These are phyloP conservation scores for Mycena alexandri DNA, from an alignment of 768 basidiomycete genomes.

Conservation along the genomic window DNA sequence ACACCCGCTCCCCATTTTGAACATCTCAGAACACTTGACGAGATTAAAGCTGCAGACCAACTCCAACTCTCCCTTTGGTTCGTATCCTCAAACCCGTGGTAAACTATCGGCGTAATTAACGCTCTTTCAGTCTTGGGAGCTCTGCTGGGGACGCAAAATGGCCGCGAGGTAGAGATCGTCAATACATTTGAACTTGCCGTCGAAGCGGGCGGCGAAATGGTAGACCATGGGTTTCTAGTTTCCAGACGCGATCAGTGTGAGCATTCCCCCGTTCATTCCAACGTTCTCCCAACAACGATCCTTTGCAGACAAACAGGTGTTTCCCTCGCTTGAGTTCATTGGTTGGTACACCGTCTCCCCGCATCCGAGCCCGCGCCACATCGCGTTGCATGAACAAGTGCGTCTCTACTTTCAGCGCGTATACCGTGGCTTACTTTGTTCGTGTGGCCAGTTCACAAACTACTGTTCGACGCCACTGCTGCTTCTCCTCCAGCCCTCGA, in stretches of 20 bases:
- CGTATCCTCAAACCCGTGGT: slow-evolving; percentile 32
- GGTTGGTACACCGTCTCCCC: slow-evolving; percentile 96
- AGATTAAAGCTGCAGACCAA: slow-evolving; percentile 83
- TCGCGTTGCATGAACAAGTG: slow-evolving; percentile 89
- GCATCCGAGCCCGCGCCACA: slow-evolving; percentile 80
- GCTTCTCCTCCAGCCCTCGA: slow-evolving; percentile 76
- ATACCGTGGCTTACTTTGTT: slow-evolving; percentile 10
- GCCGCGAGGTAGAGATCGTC: slow-evolving; percentile 96
- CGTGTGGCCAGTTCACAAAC: slow-evolving; percentile 72
- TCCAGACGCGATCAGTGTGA: slow-evolving; percentile 90
- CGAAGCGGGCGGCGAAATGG: slow-evolving; percentile 64
- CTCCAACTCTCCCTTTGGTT: slow-evolving; percentile 74
- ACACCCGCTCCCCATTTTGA: slow-evolving; percentile 96
- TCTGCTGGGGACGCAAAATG: slow-evolving; percentile 92
- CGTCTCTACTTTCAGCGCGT: slow-evolving; percentile 20
- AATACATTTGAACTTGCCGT: slow-evolving; percentile 95
- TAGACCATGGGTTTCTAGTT: slow-evolving; percentile 87
- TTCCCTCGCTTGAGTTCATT: slow-evolving; percentile 96
- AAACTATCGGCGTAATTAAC: not conserved
- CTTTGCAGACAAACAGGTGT: slow-evolving; percentile 92
- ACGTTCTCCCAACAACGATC: slow-evolving; percentile 17
- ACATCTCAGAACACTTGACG: slow-evolving; percentile 96
- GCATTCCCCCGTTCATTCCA: slow-evolving; percentile 22
- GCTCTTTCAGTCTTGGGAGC: slow-evolving; percentile 83
- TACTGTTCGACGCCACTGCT: slow-evolving; percentile 93